Percentiles rank a stretch among this genome's conserved stretches.
phyloP scores from a whole-genome alignment of 345 rosid genomes.

The Bretschneidera sinensis region DNA sequence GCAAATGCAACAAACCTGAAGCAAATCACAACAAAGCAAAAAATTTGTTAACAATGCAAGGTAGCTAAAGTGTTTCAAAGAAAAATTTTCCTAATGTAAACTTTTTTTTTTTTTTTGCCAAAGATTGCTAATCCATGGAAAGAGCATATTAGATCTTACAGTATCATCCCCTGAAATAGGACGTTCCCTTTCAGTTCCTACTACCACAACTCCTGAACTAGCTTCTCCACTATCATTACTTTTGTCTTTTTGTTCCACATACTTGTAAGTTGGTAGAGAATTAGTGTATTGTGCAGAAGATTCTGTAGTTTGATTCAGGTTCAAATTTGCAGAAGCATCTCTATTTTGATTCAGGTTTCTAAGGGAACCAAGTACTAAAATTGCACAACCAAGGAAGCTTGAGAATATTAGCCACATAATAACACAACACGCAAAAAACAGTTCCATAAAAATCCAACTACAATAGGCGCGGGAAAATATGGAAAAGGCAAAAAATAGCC shows the following conservation, averaged over 20 bases:
- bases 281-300: constrained; percentile 15
- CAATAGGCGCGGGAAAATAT: constrained; percentile 16
- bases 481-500: constrained; percentile 18
- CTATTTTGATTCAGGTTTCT: constrained; percentile 7
- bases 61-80: no score
- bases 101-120: no score
- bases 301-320: no score
- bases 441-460: not conserved
- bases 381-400: no score
- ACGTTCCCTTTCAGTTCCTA: constrained; percentile 18
- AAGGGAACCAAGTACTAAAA: no score
- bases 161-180: constrained; percentile 19
- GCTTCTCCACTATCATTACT: not conserved
- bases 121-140: no score
- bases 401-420: no score
- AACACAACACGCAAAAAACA: constrained; percentile 3
- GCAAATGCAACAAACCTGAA: constrained; percentile 32
- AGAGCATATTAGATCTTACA: constrained; percentile 9
- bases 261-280: constrained; percentile 24
- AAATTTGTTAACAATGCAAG: no score
- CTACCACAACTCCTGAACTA: constrained; percentile 15
- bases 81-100: no score
- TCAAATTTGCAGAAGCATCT: constrained; percentile 1
- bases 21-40: not conserved
- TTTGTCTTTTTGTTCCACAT: constrained; percentile 15